Evolutionary conservation across 1,284 basidiomycete genomes (phyloP), one percentile per base, ranked within the genome.

Genomic region (Trametes versicolor): DNA sequence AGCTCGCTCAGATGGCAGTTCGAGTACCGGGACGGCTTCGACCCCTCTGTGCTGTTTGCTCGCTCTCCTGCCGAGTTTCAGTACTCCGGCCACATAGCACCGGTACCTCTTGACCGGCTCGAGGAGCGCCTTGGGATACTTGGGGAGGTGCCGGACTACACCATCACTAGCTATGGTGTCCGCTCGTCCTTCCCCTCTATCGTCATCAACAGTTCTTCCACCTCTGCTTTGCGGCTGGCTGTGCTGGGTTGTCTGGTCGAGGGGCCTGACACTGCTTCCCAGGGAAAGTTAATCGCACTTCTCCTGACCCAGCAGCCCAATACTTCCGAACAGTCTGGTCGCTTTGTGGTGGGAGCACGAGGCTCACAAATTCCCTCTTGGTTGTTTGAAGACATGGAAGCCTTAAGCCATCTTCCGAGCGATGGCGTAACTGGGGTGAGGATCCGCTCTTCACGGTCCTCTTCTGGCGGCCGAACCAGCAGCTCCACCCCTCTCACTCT

Each of bases 51-150:
- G 17, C 47, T 58, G 8, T 58, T 49, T 19, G 55, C 55, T 13
- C 55, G 55, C n/a, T 57, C 55, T 0, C 55, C 55, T 47, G 55
- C 55, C n/a, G 55, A 57, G 10, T 57, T 57, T n/a, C 10, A 34
- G 21, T 21, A 57, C 21, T 48, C 43, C 2, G 55, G 55, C 43
- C 13, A 57, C 43, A 57, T 57, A 12, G 55, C 48, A 12, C 43
- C 55, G 10, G 36, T 57, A 4, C 43, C 55, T 32, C 27, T 57
- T 17, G 45, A 57, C n/a, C n/a, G 15, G 1, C 45, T 57, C 1
- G 55, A 47, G n/a, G 29, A 25, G 12, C 55, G 43, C 8, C 55
- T 57, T 8, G 43, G 43, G 19, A 48, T 57, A 1, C 43, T 21
- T 15, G 43, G n/a, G 7, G 19, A n/a, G n/a, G 43, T 48, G 4